phyloP scores from a whole-genome alignment of 805 yeast genomes.

The Saccharomycopsis sp. region DNA sequence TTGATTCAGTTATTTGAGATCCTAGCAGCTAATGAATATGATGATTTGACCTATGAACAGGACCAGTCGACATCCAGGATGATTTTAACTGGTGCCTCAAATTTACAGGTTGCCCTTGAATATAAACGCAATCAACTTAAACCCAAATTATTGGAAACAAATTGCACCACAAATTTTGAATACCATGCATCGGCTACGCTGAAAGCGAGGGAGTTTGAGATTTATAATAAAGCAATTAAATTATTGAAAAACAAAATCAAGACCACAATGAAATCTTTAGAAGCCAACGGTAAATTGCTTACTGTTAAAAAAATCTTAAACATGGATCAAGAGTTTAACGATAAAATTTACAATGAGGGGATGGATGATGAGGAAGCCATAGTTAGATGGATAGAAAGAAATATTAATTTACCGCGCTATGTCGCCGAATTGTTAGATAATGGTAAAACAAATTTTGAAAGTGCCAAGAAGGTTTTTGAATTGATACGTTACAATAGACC shows the following conservation, averaged over 20 bases:
- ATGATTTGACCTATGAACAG: conserved; percentile 24
- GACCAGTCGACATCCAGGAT: conserved; percentile 41
- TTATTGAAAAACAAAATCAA: conserved; percentile 40
- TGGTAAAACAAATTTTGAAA: conserved; percentile 7
- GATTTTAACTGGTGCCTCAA: conserved; percentile 53
- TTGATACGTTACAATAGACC: conserved; percentile 6
- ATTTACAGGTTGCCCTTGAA: conserved; percentile 43
- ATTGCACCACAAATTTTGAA: conserved; percentile 30
- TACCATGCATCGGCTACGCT: too few species aligned
- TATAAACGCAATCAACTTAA: conserved; percentile 31
- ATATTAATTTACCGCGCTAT: conserved; percentile 1
- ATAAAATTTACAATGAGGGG: neutral
- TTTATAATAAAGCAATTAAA: conserved; percentile 41
- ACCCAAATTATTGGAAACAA: neutral
- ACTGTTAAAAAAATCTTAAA: conserved; percentile 54
- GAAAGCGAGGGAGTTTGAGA: conserved; percentile 31
- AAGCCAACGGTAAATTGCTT: conserved; percentile 37
- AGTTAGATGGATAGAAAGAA: conserved; percentile 2
- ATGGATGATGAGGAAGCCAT: conserved; percentile 1
- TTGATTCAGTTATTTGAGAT: conserved; percentile 25
- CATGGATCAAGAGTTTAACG: conserved; percentile 41
- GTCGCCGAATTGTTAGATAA: conserved; percentile 6
- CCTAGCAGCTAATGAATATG: conserved; percentile 35
- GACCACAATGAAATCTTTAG: conserved; percentile 29
- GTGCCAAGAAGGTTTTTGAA: conserved; percentile 8